These are phyloP conservation scores for Aurinia saxatilis DNA, from an alignment of 345 rosid species.

Conservation along the genomic window DNA sequence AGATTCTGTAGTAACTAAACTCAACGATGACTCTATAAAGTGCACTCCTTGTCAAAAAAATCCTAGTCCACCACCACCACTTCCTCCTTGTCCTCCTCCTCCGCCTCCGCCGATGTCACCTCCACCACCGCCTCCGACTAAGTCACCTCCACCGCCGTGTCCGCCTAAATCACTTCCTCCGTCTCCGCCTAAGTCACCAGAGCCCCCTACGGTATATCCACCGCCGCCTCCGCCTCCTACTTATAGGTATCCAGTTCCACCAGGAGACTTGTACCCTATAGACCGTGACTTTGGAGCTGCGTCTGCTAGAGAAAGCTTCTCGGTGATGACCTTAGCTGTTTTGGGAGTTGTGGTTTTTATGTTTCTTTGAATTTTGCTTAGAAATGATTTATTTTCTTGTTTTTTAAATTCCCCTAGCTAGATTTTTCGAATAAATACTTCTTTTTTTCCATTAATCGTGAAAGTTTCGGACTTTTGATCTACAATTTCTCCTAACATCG, in stretches of 20 bases:
- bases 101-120: slow-evolving; percentile 9
- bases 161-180: slow-evolving; percentile 27
- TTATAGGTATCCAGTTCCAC: slow-evolving; percentile 34
- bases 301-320: not conserved
- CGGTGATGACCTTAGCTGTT: not conserved
- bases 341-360: slow-evolving; percentile 5
- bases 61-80: slow-evolving; percentile 25
- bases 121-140: not conserved
- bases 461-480: too few relatives aligned
- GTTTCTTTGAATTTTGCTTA: not conserved
- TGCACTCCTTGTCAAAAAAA: slow-evolving; percentile 37
- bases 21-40: slow-evolving; percentile 15
- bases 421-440: too few relatives aligned
- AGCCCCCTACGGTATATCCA: slow-evolving; percentile 12
- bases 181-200: slow-evolving; percentile 10
- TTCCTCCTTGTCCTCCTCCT: slow-evolving; percentile 33
- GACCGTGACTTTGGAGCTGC: slow-evolving; percentile 30
- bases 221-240: slow-evolving; percentile 22
- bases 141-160: slow-evolving; percentile 14
- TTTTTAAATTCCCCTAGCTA: not conserved
- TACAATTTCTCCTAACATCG: too few relatives aligned
- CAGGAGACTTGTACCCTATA: slow-evolving; percentile 43
- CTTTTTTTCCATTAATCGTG: too few relatives aligned
- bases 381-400: not conserved
- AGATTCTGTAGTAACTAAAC: not conserved